phyloP scores from a whole-genome alignment of 495 filamentous ascomycete species.

The Neohortaea acidophila region DNA sequence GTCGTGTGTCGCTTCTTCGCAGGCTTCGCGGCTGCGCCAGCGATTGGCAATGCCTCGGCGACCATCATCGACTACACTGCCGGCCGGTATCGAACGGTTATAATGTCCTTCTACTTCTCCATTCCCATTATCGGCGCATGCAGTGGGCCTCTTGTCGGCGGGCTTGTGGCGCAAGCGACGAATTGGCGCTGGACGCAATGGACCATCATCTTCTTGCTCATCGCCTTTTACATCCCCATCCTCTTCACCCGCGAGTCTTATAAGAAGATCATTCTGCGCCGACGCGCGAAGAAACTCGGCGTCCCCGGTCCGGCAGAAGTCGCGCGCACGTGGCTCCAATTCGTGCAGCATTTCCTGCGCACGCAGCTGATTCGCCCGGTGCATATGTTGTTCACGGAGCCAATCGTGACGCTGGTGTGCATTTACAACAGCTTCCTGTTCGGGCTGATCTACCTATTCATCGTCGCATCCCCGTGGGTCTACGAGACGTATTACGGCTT shows the following conservation, averaged over 20 bases:
- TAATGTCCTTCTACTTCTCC: slow-evolving; percentile 25
- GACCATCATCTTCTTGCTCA: slow-evolving; percentile 15
- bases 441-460: slow-evolving; percentile 20
- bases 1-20: slow-evolving; percentile 20
- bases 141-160: slow-evolving; percentile 24
- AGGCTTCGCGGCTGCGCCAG: slow-evolving; percentile 23
- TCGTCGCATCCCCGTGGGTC: slow-evolving; percentile 18
- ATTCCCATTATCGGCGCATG: slow-evolving; percentile 21
- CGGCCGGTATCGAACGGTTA: slow-evolving; percentile 24
- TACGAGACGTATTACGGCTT: slow-evolving; percentile 19
- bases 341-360: slow-evolving; percentile 18
- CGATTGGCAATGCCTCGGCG: slow-evolving; percentile 31
- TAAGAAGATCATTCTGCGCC: slow-evolving; percentile 26
- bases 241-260: slow-evolving; percentile 27
- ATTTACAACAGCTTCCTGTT: slow-evolving; percentile 22
- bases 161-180: slow-evolving; percentile 14
- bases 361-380: slow-evolving; percentile 19
- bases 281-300: slow-evolving; percentile 22
- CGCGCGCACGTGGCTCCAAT: slow-evolving; percentile 11
- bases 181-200: slow-evolving; percentile 23
- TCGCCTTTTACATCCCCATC: slow-evolving; percentile 19
- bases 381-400: slow-evolving; percentile 23
- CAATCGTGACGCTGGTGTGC: slow-evolving; percentile 21
- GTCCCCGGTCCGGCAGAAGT: slow-evolving; percentile 21
- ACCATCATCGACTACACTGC: slow-evolving; percentile 34